Evolutionary conservation across 164 flowering plant genomes (phyloP), one percentile per base, ranked within the genome.

Genomic region (Amborella trichopoda): DNA sequence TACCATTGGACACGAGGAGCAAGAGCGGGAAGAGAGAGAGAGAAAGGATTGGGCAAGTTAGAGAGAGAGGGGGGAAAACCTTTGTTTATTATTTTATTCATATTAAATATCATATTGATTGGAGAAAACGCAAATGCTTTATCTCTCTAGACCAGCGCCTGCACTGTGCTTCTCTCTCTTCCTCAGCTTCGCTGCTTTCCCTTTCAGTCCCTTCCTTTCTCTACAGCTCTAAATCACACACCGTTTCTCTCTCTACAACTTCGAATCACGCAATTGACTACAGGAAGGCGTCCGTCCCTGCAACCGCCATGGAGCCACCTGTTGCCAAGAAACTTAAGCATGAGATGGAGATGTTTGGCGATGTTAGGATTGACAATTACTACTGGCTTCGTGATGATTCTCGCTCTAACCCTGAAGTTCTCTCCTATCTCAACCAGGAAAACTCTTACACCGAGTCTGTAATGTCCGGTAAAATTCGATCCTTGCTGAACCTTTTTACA

Each of bases 371-470:
- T 44, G 95, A 89, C 61, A 62, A 82, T 48, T 85, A 85, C 57
- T 84, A 82, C 63, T 89, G 95, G 95, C 83, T 89, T n/a, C 90
- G 94, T 3, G 97, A 89, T 50, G 93, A 89, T 48, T 78, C 94
- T 41, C 83, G 97, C 18, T 43, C 81, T 9, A 43, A 82, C 49
- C 74, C 82, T n/a, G 71, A 75, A 3, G 64, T 85, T 22, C 70
- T 82, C 26, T 56, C 78, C 19, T 66, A 89, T 27, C 80, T 89
- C 13, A 50, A 56, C 0, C 68, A 71, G 22, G 97, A 84, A 47
- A 84, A 82, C 50, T 60, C 71, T 3, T 89, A 72, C 40, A 66
- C 78, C 6, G 80, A 89, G 26, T 66, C 21, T 49, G 40, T 75
- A 38, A 80, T 82, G 93, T 48, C 76, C 20, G 94, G 97, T 55